Base-by-base conservation (phyloP, 805 yeast genomes). In the Wickerhamiella slavikovae region DNA sequence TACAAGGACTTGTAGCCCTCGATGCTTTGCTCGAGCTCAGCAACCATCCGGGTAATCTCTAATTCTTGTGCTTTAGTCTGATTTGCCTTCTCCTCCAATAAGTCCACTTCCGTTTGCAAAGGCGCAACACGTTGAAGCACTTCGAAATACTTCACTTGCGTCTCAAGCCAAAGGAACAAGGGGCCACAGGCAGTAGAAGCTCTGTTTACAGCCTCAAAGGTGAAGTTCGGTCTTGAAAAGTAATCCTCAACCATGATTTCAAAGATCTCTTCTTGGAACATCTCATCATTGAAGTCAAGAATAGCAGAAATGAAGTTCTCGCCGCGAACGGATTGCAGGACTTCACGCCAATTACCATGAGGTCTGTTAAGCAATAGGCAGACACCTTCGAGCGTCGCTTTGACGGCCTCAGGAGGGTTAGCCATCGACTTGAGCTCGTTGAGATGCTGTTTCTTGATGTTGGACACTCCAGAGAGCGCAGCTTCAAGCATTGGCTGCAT, bases 111-210 rank as follows among this genome's bases (percentile, higher is more conserved):
- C 4, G 57, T 57, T 32, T 70, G 55, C 40, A 85, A 49, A 0
- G 96, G 96, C 1, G 68, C 75, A 16, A 85, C 64, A 29, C 60
- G 64, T 22, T 75, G 74, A 25, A 79, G 52, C 15, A 82, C 74
- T 2, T 65, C 44, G 0, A 85, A 65, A 44, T 74, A 85, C n/a
- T 61, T 55, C n/a, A 82, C 57, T 38, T 85, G 95, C 0, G 96
- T 95, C 31, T 62, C 61, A 0, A 82, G 83, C 96, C 96, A 85
- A 36, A 71, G 71, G 13, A 76, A 44, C 21, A 85, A 54, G 0
- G 96, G 96, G 0, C 94, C 96, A 54, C 95, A 80, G 0, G 95
- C 95, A 44, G 77, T 80, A 49, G 92, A 75, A 4, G 96, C 96
- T 23, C 95, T 58, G 41, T 76, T 67, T 0, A 79, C 93, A 0